phyloP scores from a whole-genome alignment of 163 green algal species.

The Chlorella variabilis region DNA sequence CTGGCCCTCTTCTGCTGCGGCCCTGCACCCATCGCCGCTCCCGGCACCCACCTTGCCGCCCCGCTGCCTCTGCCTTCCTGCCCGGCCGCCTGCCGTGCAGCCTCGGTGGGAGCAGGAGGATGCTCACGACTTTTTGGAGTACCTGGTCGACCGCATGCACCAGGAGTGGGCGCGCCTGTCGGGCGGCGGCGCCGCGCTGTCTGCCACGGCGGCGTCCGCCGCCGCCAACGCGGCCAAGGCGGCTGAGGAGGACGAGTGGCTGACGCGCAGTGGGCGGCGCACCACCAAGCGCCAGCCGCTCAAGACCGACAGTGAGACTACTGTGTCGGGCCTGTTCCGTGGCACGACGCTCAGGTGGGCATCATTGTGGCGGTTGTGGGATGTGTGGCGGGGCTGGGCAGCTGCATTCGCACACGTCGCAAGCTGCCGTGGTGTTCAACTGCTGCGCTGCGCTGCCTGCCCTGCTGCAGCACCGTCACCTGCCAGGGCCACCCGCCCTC shows the following conservation, averaged over 20 bases:
- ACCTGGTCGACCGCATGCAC: conserved; percentile 60
- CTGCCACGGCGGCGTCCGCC: not conserved
- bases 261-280: conserved; percentile 39
- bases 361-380: no score
- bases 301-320: conserved; percentile 11
- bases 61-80: not conserved
- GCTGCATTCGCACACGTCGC: no score
- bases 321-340: conserved; percentile 41
- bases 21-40: no score
- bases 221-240: conserved; percentile 9
- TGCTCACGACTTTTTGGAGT: conserved; percentile 69
- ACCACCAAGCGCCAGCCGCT: conserved; percentile 34
- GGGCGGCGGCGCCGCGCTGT: no score
- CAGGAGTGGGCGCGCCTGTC: conserved; percentile 30
- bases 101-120: conserved; percentile 65
- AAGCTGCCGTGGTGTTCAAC: no score
- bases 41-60: no score
- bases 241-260: conserved; percentile 47
- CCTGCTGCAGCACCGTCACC: conserved; percentile 21
- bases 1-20: not conserved
- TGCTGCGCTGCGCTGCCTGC: not conserved
- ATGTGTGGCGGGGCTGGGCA: no score
- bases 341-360: conserved; percentile 19
- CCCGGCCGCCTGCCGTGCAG: no score
- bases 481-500: conserved; percentile 41